These are phyloP conservation scores for Medicago ruthenica DNA, from an alignment of 306 rosid genomes.

Conservation along the genomic window DNA sequence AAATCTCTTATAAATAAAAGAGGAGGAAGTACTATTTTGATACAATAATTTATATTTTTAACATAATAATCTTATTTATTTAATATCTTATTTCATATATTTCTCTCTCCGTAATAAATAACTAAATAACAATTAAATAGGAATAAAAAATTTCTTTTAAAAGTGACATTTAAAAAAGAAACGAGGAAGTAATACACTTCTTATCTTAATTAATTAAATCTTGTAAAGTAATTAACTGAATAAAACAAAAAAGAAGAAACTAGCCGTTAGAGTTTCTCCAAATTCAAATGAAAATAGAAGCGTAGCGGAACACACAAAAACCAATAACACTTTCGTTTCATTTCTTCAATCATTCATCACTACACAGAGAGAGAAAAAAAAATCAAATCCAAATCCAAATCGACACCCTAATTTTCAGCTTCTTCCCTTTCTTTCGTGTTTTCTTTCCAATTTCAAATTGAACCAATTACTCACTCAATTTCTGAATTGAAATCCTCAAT, in stretches of 20 bases:
- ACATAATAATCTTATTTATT: no score
- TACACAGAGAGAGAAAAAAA: not conserved
- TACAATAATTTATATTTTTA: no score
- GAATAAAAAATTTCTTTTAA: no score
- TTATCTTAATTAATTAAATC: not conserved
- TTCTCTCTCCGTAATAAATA: no score
- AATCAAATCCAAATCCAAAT: constrained; percentile 11
- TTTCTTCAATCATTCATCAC: not conserved
- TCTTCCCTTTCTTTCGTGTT: not conserved
- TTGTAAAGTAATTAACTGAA: constrained; percentile 3
- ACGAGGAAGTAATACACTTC: not conserved
- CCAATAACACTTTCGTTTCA: constrained; percentile 42
- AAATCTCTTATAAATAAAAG: no score
- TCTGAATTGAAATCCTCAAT: constrained; percentile 1
- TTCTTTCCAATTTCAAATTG: constrained; percentile 24
- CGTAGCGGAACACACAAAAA: no score
- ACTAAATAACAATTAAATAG: no score
- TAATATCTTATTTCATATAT: no score
- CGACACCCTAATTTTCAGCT: constrained; percentile 45
- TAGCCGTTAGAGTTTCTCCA: constrained; percentile 77
- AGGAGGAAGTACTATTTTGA: no score
- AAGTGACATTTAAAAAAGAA: no score
- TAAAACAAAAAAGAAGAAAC: constrained; percentile 47
- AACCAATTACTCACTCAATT: constrained; percentile 20
- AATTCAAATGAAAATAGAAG: constrained; percentile 62